phyloP scores from a whole-genome alignment of 345 rosid genomes.

The Gynandropsis gynandra region DNA sequence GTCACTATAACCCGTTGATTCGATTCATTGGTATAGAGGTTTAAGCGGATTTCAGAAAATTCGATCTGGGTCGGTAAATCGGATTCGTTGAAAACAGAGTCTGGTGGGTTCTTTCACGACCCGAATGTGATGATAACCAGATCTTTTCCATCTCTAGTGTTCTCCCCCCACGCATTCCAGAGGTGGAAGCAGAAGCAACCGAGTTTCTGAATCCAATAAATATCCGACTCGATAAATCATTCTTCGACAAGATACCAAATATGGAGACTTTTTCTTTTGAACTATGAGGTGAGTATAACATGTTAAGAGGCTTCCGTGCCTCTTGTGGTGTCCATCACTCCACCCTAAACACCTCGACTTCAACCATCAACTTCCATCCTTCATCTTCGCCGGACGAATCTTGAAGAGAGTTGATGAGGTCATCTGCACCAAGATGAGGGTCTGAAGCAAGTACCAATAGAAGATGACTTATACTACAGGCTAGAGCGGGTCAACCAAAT shows the following conservation, averaged over 20 bases:
- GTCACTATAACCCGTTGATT: slow-evolving; percentile 27
- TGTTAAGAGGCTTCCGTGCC: too few relatives aligned
- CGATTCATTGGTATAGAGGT: slow-evolving; percentile 41
- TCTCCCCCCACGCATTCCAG: slow-evolving; percentile 84
- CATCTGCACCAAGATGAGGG: too few relatives aligned
- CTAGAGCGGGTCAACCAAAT: too few relatives aligned
- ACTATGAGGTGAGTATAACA: too few relatives aligned
- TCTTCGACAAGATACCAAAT: slow-evolving; percentile 41
- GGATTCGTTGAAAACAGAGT: slow-evolving; percentile 49
- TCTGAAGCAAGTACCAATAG: too few relatives aligned
- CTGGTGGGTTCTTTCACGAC: slow-evolving; percentile 77
- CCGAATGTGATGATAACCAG: slow-evolving; percentile 41
- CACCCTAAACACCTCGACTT: too few relatives aligned
- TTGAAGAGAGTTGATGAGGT: too few relatives aligned
- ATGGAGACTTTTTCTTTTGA: slow-evolving; percentile 38
- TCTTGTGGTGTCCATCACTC: too few relatives aligned
- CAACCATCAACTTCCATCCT: too few relatives aligned
- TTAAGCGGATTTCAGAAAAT: slow-evolving; percentile 46
- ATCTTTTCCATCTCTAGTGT: slow-evolving; percentile 28
- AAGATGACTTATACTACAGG: too few relatives aligned
- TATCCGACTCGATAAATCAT: slow-evolving; percentile 34
- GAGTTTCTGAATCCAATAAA: slow-evolving; percentile 52
- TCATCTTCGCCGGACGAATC: too few relatives aligned
- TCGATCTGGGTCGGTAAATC: slow-evolving; percentile 27
- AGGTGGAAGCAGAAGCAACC: too few relatives aligned